Evolutionary conservation across 371 early-diverging fungal genomes (phyloP), one percentile per base, ranked within the genome.

Genomic region (Modicella reniformis): DNA sequence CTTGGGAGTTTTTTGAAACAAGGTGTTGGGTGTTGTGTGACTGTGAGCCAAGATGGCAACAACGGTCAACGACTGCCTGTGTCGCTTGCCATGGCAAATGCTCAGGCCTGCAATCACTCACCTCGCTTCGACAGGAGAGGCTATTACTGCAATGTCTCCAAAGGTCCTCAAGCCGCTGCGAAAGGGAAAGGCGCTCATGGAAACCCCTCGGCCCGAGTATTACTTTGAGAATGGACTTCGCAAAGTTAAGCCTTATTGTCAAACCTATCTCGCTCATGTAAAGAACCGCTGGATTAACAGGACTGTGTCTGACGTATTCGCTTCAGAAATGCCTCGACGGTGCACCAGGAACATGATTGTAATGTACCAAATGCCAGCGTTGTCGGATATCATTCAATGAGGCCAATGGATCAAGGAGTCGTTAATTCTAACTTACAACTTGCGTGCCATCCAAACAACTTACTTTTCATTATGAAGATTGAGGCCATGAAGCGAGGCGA

Each of bases 401-500:
- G 13, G 44, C 17, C 44, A 44, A n/a, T 17, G 44, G 44, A 10
- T 44, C 44, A 3, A 19, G 3, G 44, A 37, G 37, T 37, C 37
- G 44, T 17, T 44, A 3, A 17, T 21, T n/a, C 17, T 30, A 12
- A 21, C 25, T 17, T 44, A 44, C 44, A 6, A 44, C 17, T 6
- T 44, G 44, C 44, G 44, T 44, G n/a, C n/a, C n/a, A n/a, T n/a
- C n/a, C n/a, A n/a, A n/a, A n/a, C n/a, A n/a, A n/a, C n/a, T n/a
- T n/a, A n/a, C 17, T 19, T 44, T 30, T 15, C 10, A 21, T 1
- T 54, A 15, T 32, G 15, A 41, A 70, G 79, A 59, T 70, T 26
- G 67, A 57, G 9, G 79, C 79, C 6, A 79, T 79, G 79, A 69
- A 64, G 10, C 65, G 73, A 47, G 79, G 79, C 34, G 79, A 79